Percentiles rank a stretch among this genome's conserved stretches.
These are phyloP conservation scores for Mycena galericulata DNA, from an alignment of 768 basidiomycete genomes.

Conservation along the genomic window DNA sequence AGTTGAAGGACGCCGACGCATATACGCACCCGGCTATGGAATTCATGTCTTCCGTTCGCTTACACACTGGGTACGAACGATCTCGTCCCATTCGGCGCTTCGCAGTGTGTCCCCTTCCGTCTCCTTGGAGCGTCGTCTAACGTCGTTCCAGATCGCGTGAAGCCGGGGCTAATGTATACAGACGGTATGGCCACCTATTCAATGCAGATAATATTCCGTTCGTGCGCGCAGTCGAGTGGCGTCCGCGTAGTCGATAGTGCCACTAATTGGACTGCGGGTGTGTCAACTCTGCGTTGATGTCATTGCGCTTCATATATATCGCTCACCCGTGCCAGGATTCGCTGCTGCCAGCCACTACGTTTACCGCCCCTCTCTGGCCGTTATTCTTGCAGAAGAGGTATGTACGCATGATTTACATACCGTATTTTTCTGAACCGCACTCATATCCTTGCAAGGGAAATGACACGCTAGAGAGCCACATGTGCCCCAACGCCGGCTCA, in stretches of 20 bases:
- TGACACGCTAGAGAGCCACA: constrained; percentile 73
- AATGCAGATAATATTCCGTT: constrained; percentile 55
- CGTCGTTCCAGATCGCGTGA: constrained; percentile 42
- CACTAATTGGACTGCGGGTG: constrained; percentile 77
- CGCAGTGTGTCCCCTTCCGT: constrained; percentile 60
- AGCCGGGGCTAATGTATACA: constrained; percentile 54
- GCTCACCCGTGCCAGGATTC: constrained; percentile 61
- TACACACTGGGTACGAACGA: constrained; percentile 70
- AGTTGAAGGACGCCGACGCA: constrained; percentile 60
- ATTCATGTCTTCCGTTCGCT: constrained; percentile 70
- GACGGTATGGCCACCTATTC: constrained; percentile 57
- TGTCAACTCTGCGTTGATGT: background rate
- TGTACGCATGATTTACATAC: constrained; percentile 40
- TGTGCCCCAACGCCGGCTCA: constrained; percentile 70
- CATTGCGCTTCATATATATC: no score
- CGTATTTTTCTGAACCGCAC: background rate
- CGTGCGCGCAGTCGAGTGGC: constrained; percentile 61
- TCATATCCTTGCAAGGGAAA: constrained; percentile 56
- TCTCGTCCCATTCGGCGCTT: constrained; percentile 75
- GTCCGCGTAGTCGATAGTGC: constrained; percentile 76
- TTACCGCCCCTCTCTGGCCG: constrained; percentile 61
- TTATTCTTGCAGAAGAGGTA: constrained; percentile 70
- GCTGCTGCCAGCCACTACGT: constrained; percentile 59
- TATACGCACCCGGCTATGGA: constrained; percentile 60
- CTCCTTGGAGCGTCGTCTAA: background rate